phyloP scores from a whole-genome alignment of 768 basidiomycete genomes.

The Baorangia bicolor region DNA sequence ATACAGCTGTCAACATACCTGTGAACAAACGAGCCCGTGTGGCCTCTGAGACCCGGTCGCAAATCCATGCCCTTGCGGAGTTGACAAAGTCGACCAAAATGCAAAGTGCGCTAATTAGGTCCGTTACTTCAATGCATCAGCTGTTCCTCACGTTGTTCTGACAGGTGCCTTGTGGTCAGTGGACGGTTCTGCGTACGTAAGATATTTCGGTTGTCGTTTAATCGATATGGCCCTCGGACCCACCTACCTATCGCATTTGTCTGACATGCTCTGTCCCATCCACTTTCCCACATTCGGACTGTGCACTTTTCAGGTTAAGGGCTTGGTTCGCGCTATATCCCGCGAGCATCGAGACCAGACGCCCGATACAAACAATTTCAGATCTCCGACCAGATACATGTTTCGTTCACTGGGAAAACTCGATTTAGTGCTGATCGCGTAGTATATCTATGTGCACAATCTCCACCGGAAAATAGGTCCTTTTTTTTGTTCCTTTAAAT shows the following conservation, averaged over 20 bases:
- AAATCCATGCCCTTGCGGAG: constrained; percentile 26
- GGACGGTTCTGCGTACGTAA: constrained; percentile 33
- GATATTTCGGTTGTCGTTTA: constrained; percentile 36
- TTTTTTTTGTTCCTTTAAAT: constrained; percentile 32
- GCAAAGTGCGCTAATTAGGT: constrained; percentile 35
- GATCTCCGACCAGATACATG: constrained; percentile 39
- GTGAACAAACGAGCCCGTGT: constrained; percentile 13
- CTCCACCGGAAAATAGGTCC: constrained; percentile 32
- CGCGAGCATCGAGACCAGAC: constrained; percentile 38
- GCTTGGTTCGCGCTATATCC: constrained; percentile 35
- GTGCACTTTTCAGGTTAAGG: constrained; percentile 33
- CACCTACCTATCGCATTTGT: constrained; percentile 34
- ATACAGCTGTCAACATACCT: constrained; percentile 23
- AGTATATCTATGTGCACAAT: constrained; percentile 42
- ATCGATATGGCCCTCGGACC: constrained; percentile 40
- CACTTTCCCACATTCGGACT: constrained; percentile 35
- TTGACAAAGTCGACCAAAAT: constrained; percentile 31
- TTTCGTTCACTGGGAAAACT: constrained; percentile 37
- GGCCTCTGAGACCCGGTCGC: constrained; percentile 31
- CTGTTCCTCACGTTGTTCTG: constrained; percentile 30
- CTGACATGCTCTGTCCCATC: constrained; percentile 29
- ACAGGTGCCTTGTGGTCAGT: constrained; percentile 35
- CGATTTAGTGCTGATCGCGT: constrained; percentile 40
- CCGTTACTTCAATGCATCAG: constrained; percentile 29
- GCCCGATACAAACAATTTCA: constrained; percentile 34